These are phyloP conservation scores for Abelmoschus esculentus DNA, from an alignment of 345 rosid genomes.

Conservation along the genomic window DNA sequence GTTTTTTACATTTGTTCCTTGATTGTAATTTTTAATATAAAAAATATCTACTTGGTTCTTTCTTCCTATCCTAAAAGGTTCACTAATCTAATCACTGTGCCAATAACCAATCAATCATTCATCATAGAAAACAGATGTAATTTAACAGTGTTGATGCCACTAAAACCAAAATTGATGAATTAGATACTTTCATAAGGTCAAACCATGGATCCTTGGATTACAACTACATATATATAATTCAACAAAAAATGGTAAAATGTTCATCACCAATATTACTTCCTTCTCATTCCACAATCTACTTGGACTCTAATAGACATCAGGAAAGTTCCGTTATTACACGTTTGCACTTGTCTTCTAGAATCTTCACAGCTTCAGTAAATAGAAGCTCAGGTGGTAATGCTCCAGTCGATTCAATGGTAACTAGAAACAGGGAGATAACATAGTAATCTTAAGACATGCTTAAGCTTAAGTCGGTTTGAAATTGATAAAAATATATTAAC, in stretches of 20 bases:
- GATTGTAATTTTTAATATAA: neutral
- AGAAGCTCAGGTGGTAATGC: slow-evolving; percentile 71
- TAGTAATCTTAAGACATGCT: neutral
- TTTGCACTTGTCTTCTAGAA: slow-evolving; percentile 76
- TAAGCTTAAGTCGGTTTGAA: neutral
- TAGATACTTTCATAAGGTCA: neutral
- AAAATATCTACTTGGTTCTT: neutral
- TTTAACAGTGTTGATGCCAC: neutral
- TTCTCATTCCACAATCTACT: neutral
- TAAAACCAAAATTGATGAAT: neutral
- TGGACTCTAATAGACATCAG: slow-evolving; percentile 19
- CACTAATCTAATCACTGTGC: neutral
- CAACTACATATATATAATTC: neutral
- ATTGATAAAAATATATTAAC: neutral
- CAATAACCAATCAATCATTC: neutral
- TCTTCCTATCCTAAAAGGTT: neutral
- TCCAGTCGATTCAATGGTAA: slow-evolving; percentile 85
- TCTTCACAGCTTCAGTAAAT: slow-evolving; percentile 86
- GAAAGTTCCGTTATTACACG: slow-evolving; percentile 65
- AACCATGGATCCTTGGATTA: neutral
- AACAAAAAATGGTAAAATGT: neutral
- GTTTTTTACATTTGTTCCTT: too few species aligned
- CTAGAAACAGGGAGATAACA: slow-evolving; percentile 26
- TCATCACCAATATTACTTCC: neutral
- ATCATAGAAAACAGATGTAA: too few species aligned